Base-by-base conservation (phyloP, 2,329 filamentous ascomycete genomes). In the Nothophaeocryptopus gaeumannii region DNA sequence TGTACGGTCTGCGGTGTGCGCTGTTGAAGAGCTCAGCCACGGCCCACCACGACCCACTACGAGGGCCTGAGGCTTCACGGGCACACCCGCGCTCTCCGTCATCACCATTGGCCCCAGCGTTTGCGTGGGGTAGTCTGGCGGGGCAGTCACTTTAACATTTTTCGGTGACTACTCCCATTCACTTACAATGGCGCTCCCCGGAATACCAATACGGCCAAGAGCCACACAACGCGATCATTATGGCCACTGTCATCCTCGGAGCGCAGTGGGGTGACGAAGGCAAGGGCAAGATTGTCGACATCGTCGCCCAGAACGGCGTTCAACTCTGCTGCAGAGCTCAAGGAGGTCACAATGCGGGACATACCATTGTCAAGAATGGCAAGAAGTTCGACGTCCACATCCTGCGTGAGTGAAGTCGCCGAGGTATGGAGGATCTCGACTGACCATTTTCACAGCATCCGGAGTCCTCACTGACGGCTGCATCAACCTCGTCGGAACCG, bases 401-500 rank as follows among this genome's bases (percentile, higher is more conserved):
- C 51, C 71, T 85, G 42, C 67, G 66, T 65, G 46, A 58, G 65
- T 64, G 9, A n/a, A 32, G 36, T 55, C 37, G 37, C 10, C 5
- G 3, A 3, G n/a, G 10, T 1, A 32, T 3, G 4, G 36, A 39
- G 49, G 47, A 15, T 26, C n/a, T 36, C 5, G 29, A 35, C 51
- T 60, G 40, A 55, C 50, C 15, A 44, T 31, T 45, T 26, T 7
- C 46, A n/a, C 58, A 62, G 80, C 84, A 16, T 86, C 82, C 48
- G 88, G 88, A 52, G 78, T 91, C 53, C 76, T 91, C 58, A 88
- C 86, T 65, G 83, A 85, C 5, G 73, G 74, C 37, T 87, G 81
- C 67, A 77, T 82, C 61, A 91, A 90, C 72, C 74, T 91, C 50
- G 85, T 91, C 65, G 87, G 75, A 33, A 67, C 64, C 60, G 72